Evolutionary conservation across 371 early-diverging fungal genomes (phyloP).

Genomic region (Actinomortierella ambigua): DNA sequence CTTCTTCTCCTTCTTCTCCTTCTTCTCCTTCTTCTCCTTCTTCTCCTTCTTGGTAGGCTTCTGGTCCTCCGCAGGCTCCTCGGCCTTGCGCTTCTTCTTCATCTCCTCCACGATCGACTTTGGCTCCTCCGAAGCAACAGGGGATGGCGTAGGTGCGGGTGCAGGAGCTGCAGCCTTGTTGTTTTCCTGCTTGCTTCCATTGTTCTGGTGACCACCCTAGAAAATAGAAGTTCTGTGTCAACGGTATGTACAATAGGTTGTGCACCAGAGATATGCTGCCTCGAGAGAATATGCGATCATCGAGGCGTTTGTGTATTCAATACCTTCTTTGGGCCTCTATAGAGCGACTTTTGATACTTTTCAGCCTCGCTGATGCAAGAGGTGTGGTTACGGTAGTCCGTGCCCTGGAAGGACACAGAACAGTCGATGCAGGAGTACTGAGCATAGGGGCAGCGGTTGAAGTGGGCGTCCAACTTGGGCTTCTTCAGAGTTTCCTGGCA

Average conservation of each 20-base stretch:
- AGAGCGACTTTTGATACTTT: conserved; percentile 81
- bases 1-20: conserved; percentile 46
- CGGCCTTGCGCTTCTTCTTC: conserved; percentile 54
- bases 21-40: conserved; percentile 18
- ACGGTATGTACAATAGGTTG: too few species aligned
- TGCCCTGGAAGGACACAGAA: conserved; percentile 81
- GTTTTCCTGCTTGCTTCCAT: conserved; percentile 41
- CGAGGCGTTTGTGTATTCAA: background rate
- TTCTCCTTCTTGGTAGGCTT: conserved; percentile 35
- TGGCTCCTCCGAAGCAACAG: conserved; percentile 35
- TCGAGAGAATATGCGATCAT: background rate
- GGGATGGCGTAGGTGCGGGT: conserved; percentile 8
- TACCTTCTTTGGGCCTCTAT: conserved; percentile 62
- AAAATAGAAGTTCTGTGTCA: too few species aligned
- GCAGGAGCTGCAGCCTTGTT: conserved; percentile 29
- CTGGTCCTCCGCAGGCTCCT: conserved; percentile 24
- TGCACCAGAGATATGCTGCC: too few species aligned
- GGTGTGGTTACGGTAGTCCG: conserved; percentile 78
- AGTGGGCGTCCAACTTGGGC: conserved; percentile 86
- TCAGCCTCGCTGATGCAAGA: conserved; percentile 91
- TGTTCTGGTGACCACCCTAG: conserved; percentile 36
- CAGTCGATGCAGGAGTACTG: conserved; percentile 93
- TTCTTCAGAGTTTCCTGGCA: conserved; percentile 94
- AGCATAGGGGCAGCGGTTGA: conserved; percentile 78
- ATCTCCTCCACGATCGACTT: conserved; percentile 68